Percentiles rank a stretch among this genome's conserved stretches.
phyloP scores from a whole-genome alignment of 768 basidiomycete genomes.

The Rossbeevera mucosa region DNA sequence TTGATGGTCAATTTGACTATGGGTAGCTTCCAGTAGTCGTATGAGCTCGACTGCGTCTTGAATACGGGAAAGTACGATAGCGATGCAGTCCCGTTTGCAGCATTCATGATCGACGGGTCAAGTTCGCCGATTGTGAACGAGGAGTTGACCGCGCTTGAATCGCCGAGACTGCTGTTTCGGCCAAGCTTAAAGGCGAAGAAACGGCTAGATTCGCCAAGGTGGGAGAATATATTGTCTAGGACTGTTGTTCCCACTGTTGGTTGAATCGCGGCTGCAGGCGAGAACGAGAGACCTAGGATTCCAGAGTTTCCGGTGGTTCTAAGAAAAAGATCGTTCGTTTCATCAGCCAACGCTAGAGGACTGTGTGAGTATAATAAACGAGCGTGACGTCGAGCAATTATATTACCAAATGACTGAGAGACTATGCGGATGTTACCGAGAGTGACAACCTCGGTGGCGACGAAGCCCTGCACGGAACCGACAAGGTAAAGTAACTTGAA shows the following conservation, averaged over 20 bases:
- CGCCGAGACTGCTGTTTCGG: constrained; percentile 21
- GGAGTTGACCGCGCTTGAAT: constrained; percentile 27
- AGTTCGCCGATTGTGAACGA: constrained; percentile 51
- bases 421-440: constrained; percentile 43
- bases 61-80: constrained; percentile 40
- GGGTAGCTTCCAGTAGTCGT: constrained; percentile 59
- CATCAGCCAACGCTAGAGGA: constrained; percentile 41
- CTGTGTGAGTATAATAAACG: neutral
- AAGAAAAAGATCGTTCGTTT: constrained; percentile 41
- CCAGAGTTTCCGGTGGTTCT: constrained; percentile 48
- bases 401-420: constrained; percentile 46
- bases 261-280: constrained; percentile 43
- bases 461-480: constrained; percentile 50
- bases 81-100: constrained; percentile 27
- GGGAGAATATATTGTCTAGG: constrained; percentile 44
- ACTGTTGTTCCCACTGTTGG: constrained; percentile 41
- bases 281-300: constrained; percentile 52
- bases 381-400: neutral
- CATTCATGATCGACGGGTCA: constrained; percentile 30
- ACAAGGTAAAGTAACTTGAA: constrained; percentile 50
- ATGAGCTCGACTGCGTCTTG: constrained; percentile 29
- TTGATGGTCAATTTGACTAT: constrained; percentile 44
- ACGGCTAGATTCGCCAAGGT: constrained; percentile 35
- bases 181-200: constrained; percentile 53
- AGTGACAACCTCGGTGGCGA: constrained; percentile 43